These are phyloP conservation scores for Picea sitchensis DNA, from an alignment of 75 land plant species.

Conservation along the genomic window DNA sequence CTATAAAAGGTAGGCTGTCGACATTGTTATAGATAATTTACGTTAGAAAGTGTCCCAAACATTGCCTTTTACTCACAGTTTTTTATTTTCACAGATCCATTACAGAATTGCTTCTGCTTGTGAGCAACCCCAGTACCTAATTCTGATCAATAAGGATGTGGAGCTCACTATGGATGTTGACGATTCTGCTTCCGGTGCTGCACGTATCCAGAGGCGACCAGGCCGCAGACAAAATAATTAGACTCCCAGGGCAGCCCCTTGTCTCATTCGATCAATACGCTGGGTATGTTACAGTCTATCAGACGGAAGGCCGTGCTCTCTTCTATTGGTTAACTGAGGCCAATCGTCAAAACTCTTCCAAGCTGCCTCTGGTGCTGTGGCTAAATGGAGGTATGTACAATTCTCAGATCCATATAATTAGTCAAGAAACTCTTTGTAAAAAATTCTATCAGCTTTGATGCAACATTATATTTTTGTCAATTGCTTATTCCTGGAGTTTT, in stretches of 20 bases:
- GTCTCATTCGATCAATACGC: constrained; percentile 28
- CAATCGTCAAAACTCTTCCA: not conserved
- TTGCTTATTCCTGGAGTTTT: no score
- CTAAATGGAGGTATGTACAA: constrained; percentile 50
- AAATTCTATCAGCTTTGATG: no score
- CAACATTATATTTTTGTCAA: no score
- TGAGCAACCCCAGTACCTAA: no score
- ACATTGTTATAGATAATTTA: no score
- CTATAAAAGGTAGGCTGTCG: no score
- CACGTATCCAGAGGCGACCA: not conserved
- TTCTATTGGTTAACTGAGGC: constrained; percentile 49
- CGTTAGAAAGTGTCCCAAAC: no score
- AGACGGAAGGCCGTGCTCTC: constrained; percentile 35
- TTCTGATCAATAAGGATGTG: not conserved
- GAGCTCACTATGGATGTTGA: not conserved
- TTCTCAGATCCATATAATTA: no score
- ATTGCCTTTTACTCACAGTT: no score
- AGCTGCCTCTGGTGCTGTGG: constrained; percentile 55
- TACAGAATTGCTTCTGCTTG: no score
- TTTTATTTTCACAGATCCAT: no score
- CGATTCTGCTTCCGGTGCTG: not conserved
- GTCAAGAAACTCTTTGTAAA: no score
- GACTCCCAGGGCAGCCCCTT: constrained; percentile 30
- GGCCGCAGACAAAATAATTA: constrained; percentile 11
- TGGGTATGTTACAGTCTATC: constrained; percentile 36